Base-by-base conservation (phyloP, 805 yeast species). In the Yarrowia osloensis region DNA sequence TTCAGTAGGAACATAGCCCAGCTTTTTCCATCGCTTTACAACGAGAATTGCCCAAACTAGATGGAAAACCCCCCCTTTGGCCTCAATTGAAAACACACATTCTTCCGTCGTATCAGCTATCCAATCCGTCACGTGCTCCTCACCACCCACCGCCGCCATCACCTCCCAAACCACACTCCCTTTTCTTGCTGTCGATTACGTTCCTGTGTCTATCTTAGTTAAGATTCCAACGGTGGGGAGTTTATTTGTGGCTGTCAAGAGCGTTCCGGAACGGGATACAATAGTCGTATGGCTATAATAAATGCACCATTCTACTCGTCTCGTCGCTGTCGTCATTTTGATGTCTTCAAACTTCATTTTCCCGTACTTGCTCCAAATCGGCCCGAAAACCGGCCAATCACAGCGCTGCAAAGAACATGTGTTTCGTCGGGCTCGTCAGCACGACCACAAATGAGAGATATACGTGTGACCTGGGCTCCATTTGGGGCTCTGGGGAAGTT, bases 211-310 rank as follows among this genome's bases (percentile, higher is more conserved):
- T 50, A 50, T 50, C 40, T 15, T 33, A 15, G 40, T 50, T 50
- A 50, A 50, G 57, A 50, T 50, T 50, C 57, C 57, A 50, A 50
- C 57, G 57, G 57, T 33, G 40, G 29, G 57, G 57, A 50, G 57
- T 31, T 50, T 50, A 50, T 31, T 50, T 33, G 9, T 24, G 24
- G 50, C 4, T 22, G 21, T 46, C 3, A 8, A 17, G 2, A n/a
- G 5, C 19, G 15, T 3, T n/a, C 8, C 21, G 15, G 4, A 6
- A 6, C n/a, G 11, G 1, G 29, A 3, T 24, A 28, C 19, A 28
- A 22, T n/a, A n/a, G n/a, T n/a, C n/a, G n/a, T n/a, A n/a, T n/a
- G n/a, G n/a, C n/a, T n/a, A n/a, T n/a, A n/a, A n/a, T n/a, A 15
- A 31, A 4, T 2, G 4, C 19, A 6, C 6, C 21, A 33, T 33